A percentile compares a stretch with the other conserved stretches of the same genome.
These are phyloP conservation scores for Leccinum uliginosum DNA, from an alignment of 768 basidiomycete species.

Conservation along the genomic window DNA sequence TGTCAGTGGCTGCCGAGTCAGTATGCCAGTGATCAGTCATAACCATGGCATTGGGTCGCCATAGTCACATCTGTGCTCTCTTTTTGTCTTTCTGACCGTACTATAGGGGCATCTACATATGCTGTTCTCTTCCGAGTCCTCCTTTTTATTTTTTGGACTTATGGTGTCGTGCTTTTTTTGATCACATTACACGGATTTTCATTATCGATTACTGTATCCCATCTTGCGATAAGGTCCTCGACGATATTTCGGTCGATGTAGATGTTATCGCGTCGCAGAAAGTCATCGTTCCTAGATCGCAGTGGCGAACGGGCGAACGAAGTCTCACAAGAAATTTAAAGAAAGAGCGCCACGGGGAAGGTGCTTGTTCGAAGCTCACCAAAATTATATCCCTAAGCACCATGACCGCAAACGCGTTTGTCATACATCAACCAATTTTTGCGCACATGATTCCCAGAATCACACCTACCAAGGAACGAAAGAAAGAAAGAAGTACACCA, in stretches of 20 bases:
- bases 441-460: constrained; percentile 65
- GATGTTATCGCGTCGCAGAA: constrained; percentile 40
- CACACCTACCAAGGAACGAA: constrained; percentile 50
- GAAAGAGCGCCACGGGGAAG: not conserved
- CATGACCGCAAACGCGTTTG: not conserved
- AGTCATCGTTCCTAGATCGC: constrained; percentile 48
- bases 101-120: constrained; percentile 24
- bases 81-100: constrained; percentile 16
- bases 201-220: not conserved
- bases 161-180: constrained; percentile 5
- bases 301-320: too few species aligned
- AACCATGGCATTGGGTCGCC: too few species aligned
- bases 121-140: not conserved
- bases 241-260: constrained; percentile 38
- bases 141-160: not conserved
- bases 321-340: not conserved
- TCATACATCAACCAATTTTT: not conserved
- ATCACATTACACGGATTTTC: constrained; percentile 2
- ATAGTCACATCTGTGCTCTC: too few species aligned
- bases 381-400: constrained; percentile 36
- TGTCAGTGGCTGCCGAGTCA: too few species aligned
- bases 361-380: constrained; percentile 32
- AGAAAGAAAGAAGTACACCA: not conserved
- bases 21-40: too few species aligned
- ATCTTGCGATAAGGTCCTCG: constrained; percentile 33